Percentiles rank a stretch among this genome's conserved stretches.
Evolutionary conservation across 768 basidiomycete genomes (phyloP).

Genomic region (Tylopilus rubrobrunneus): DNA sequence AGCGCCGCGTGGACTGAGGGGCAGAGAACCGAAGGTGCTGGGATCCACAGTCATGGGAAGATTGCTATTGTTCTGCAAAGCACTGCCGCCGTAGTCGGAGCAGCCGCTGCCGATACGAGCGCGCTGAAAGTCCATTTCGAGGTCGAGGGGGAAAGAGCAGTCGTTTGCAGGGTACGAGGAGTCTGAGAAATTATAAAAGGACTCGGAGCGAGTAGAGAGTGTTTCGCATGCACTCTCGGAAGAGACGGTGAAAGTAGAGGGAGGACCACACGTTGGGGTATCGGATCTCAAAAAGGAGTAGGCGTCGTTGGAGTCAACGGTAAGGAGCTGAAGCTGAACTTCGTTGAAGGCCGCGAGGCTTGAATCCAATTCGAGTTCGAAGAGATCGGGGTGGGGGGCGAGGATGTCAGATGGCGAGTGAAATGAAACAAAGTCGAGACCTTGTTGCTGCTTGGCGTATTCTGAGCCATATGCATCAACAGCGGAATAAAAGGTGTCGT

Average conservation of each 20-base stretch:
- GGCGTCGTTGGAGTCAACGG: constrained; percentile 61
- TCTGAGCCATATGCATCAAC: constrained; percentile 35
- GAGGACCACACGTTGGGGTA: constrained; percentile 64
- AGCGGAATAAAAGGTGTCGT: constrained; percentile 31
- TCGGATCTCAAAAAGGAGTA: constrained; percentile 63
- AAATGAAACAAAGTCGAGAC: constrained; percentile 67
- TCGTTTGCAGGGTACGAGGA: constrained; percentile 47
- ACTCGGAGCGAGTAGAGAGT: constrained; percentile 63
- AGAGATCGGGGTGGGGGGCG: constrained; percentile 76
- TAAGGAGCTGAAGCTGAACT: constrained; percentile 56
- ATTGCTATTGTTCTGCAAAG: constrained; percentile 36
- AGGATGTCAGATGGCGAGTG: constrained; percentile 65
- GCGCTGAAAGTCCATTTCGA: constrained; percentile 70
- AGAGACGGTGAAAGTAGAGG: constrained; percentile 74
- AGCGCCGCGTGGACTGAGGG: constrained; percentile 55
- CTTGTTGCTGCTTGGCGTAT: constrained; percentile 39
- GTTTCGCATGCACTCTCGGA: constrained; percentile 75
- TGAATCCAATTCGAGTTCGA: constrained; percentile 78
- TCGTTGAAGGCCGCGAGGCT: constrained; percentile 66
- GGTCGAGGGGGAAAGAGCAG: constrained; percentile 59
- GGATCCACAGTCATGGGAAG: constrained; percentile 45
- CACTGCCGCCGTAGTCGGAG: constrained; percentile 51
- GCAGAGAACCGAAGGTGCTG: constrained; percentile 54
- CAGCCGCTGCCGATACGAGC: constrained; percentile 48
- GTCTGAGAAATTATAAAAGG: constrained; percentile 61